A percentile compares a stretch with the other conserved stretches of the same genome.
These are phyloP conservation scores for Didymella exigua DNA, from an alignment of 2,329 filamentous ascomycete genomes.

Conservation along the genomic window DNA sequence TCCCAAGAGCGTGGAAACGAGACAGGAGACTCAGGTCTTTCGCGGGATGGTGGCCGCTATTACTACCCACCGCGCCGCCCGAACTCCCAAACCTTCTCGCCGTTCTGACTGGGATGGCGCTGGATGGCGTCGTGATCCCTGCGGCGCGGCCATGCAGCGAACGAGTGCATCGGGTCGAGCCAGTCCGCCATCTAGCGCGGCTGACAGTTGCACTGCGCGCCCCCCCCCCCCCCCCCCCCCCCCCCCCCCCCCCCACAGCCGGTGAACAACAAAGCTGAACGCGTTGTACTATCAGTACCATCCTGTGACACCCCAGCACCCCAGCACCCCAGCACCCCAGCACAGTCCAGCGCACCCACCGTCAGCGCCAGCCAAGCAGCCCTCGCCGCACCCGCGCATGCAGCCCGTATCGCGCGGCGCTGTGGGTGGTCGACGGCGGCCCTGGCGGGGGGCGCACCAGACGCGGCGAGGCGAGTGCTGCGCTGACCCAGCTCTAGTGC, in stretches of 20 bases:
- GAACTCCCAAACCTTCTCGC: constrained; percentile 35
- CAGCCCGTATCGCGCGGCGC: constrained; percentile 2
- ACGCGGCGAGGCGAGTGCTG: not conserved
- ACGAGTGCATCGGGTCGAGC: constrained; percentile 29
- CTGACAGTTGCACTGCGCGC: constrained; percentile 5
- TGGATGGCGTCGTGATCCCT: constrained; percentile 18
- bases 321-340: not conserved
- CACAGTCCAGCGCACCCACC: not conserved
- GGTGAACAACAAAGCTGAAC: not conserved
- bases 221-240: not conserved
- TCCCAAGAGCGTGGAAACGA: constrained; percentile 43
- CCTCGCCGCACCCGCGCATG: constrained; percentile 9
- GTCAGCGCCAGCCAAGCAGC: not conserved
- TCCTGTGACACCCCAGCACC: too few relatives aligned
- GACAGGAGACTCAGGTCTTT: constrained; percentile 42
- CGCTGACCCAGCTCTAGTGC: not conserved
- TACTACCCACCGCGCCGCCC: constrained; percentile 38
- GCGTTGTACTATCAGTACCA: too few relatives aligned
- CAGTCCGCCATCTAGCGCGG: constrained; percentile 21
- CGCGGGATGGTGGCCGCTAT: constrained; percentile 37
- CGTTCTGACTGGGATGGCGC: constrained; percentile 30
- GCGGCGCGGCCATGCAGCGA: constrained; percentile 31
- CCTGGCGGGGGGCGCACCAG: not conserved
- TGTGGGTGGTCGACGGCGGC: not conserved
- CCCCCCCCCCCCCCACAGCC: not conserved